Base-by-base conservation (phyloP, 495 filamentous ascomycete genomes). In the Penicillium daleae region DNA sequence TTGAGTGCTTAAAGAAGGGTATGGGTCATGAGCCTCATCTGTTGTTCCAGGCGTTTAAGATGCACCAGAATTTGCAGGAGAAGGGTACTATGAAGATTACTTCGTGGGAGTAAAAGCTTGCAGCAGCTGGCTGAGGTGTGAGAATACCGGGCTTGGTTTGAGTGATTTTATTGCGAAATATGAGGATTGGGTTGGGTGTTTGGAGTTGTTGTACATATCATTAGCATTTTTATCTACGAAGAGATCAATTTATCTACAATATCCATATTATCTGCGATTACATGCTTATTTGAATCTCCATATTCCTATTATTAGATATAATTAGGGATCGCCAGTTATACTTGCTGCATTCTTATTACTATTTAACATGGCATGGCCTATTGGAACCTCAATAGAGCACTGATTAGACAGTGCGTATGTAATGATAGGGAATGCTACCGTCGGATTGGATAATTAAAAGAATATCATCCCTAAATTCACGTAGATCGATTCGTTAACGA, bases 11-110 rank as follows among this genome's bases (percentile, higher is more conserved):
- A 74, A 85, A 82, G 74, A 94, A 92, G 85, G 92, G 92, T 37
- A 90, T 89, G 91, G 92, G 90, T 44, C 92, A 95, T 75, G 92
- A 96, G 81, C 92, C 92, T 26, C 92, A 96, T 72, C 77, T 95
- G 75, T 78, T 97, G 49, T 93, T 85, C 78, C 87, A 95, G 75
- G 79, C 84, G 19, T 96, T 96, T 76, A 90, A 95, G 74, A 92
- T 96, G 92, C 92, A 96, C 76, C 86, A 89, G 80, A 89, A 90
- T 57, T 76, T 97, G 56, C 75, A 86, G 62, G 86, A 90, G 79
- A 86, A 92, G 71, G 92, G 92, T 22, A 94, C 90, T 62, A 96
- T 96, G 93, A 89, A 87, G 77, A 88, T 92, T 61, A 71, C 77
- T 19, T 82, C 74, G 35, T 88, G 86, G 86, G 79, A 79, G 51